Evolutionary conservation across 2,329 filamentous ascomycete genomes (phyloP).

Genomic region (Drechslerella coelobrocha): DNA sequence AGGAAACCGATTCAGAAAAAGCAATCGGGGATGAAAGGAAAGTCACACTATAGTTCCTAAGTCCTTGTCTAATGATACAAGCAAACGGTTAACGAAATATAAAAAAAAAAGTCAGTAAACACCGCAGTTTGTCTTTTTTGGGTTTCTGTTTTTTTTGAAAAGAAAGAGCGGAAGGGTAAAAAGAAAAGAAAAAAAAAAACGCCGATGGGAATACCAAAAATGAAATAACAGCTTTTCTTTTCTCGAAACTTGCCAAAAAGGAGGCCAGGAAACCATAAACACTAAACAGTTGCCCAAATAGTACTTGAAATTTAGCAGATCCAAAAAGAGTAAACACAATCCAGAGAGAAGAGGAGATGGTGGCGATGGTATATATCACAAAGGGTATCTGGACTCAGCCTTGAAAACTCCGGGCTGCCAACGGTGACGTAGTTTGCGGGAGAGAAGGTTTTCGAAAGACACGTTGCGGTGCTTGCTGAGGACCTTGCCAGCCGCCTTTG

Average conservation of each 20-base stretch:
- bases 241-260: conserved; percentile 8
- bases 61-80: conserved; percentile 20
- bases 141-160: conserved; percentile 18
- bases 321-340: conserved; percentile 13
- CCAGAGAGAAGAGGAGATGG: not conserved
- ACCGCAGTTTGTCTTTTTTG: conserved; percentile 26
- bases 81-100: conserved; percentile 27
- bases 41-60: conserved; percentile 4
- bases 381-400: conserved; percentile 17
- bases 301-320: conserved; percentile 15
- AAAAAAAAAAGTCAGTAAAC: conserved; percentile 7
- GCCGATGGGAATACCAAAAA: conserved; percentile 29
- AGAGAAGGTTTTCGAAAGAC: conserved; percentile 46
- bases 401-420: conserved; percentile 34
- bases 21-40: conserved; percentile 13
- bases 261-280: conserved; percentile 5
- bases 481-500: conserved; percentile 46
- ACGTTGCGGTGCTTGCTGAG: conserved; percentile 28
- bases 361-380: conserved; percentile 20
- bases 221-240: conserved; percentile 20
- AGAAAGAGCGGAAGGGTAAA: no score
- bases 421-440: conserved; percentile 37
- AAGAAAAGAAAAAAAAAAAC: conserved; percentile 22
- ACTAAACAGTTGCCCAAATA: conserved; percentile 7
- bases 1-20: conserved; percentile 20